phyloP scores from a whole-genome alignment of 352 stramenopile genomes.

The Blastocystis sp. region DNA sequence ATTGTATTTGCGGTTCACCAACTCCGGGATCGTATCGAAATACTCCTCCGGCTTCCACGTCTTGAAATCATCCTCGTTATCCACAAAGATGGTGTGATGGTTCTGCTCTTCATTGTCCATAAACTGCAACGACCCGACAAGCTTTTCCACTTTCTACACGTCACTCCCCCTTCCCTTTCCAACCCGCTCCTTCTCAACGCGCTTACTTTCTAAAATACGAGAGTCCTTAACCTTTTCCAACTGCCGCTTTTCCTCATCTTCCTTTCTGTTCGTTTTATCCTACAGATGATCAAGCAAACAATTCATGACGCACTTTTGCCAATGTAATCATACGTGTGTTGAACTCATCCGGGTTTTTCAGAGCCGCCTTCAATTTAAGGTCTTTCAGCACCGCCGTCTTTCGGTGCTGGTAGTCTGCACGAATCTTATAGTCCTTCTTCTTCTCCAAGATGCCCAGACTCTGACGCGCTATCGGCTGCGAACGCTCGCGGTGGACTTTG shows the following conservation, averaged over 20 bases:
- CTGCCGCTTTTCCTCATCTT: slow-evolving; percentile 62
- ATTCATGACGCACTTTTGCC: slow-evolving; percentile 63
- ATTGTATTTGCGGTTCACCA: slow-evolving; percentile 63
- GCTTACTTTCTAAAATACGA: background rate
- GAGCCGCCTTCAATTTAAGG: slow-evolving; percentile 79
- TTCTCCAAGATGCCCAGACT: slow-evolving; percentile 94
- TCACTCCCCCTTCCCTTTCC: slow-evolving; percentile 47
- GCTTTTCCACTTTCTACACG: slow-evolving; percentile 50
- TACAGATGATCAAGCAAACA: slow-evolving; percentile 57
- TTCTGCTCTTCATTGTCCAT: slow-evolving; percentile 26
- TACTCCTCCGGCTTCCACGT: slow-evolving; percentile 56
- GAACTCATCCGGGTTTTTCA: slow-evolving; percentile 97
- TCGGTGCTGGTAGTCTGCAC: slow-evolving; percentile 83
- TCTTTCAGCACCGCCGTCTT: slow-evolving; percentile 78
- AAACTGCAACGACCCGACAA: slow-evolving; percentile 24
- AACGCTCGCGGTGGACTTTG: slow-evolving; percentile 91
- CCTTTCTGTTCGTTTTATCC: slow-evolving; percentile 59
- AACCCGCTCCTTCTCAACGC: slow-evolving; percentile 57
- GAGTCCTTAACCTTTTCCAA: slow-evolving; percentile 22
- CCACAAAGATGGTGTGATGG: slow-evolving; percentile 59
- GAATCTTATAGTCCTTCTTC: slow-evolving; percentile 91
- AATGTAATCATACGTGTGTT: slow-evolving; percentile 88
- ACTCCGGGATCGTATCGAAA: slow-evolving; percentile 69
- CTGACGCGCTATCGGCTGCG: slow-evolving; percentile 77
- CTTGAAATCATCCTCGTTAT: slow-evolving; percentile 56